phyloP scores from a whole-genome alignment of 192 early-diverging fungal genomes.

The Lobulomyces angularis region DNA sequence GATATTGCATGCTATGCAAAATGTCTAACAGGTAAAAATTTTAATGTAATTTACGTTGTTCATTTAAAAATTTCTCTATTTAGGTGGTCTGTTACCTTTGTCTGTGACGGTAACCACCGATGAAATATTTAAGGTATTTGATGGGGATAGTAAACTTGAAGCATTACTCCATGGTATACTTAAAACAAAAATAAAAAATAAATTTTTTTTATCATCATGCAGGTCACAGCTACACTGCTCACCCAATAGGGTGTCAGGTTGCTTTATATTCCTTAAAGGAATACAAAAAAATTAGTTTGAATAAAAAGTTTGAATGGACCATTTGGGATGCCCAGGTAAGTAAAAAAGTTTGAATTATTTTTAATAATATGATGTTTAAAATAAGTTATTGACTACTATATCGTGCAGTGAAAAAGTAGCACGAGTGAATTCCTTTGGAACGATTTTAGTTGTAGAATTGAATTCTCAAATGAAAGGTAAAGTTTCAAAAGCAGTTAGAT shows the following conservation, averaged over 20 bases:
- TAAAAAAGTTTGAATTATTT: background rate
- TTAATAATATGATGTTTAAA: slow-evolving; percentile 3
- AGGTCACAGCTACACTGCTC: slow-evolving; percentile 72
- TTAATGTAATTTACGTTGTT: too few species aligned
- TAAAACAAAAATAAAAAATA: too few species aligned
- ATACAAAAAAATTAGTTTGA: slow-evolving; percentile 18
- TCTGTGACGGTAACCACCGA: slow-evolving; percentile 53
- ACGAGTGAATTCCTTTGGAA: slow-evolving; percentile 53
- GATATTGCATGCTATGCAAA: slow-evolving; percentile 72
- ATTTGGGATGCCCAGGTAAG: slow-evolving; percentile 36
- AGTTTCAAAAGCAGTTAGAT: slow-evolving; percentile 8
- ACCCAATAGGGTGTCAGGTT: slow-evolving; percentile 67
- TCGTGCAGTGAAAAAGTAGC: slow-evolving; percentile 45
- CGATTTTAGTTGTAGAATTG: slow-evolving; percentile 55
- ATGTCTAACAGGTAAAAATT: slow-evolving; percentile 59
- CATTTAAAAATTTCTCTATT: too few species aligned
- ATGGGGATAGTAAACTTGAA: slow-evolving; percentile 47
- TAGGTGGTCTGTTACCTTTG: slow-evolving; percentile 57
- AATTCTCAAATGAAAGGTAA: slow-evolving; percentile 18
- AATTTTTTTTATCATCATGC: too few species aligned
- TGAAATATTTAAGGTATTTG: slow-evolving; percentile 55
- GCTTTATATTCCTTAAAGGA: slow-evolving; percentile 42
- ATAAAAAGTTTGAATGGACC: slow-evolving; percentile 21
- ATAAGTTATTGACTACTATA: slow-evolving; percentile 23
- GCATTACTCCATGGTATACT: slow-evolving; percentile 71